Percentiles rank a stretch among this genome's conserved stretches.
phyloP scores from a whole-genome alignment of 192 early-diverging fungal species.

The Backusella liffmaniae region DNA sequence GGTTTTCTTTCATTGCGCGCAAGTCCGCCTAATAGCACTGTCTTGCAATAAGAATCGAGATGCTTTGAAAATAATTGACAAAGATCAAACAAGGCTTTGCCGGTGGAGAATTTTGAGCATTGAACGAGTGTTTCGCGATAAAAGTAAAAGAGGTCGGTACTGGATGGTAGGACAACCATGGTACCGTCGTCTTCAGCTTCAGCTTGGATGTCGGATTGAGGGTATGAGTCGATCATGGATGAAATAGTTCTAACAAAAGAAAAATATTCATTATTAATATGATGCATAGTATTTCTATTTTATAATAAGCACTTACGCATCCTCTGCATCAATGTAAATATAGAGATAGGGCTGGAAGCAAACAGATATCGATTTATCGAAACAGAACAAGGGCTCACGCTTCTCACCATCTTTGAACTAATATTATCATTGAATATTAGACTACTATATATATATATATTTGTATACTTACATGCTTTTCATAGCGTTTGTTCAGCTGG shows the following conservation, averaged over 20 bases:
- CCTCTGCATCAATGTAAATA: slow-evolving; percentile 87
- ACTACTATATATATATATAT: neutral
- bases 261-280: neutral
- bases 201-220: slow-evolving; percentile 36
- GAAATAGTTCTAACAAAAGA: slow-evolving; percentile 50
- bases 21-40: slow-evolving; percentile 68
- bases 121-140: slow-evolving; percentile 88
- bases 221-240: slow-evolving; percentile 59
- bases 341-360: slow-evolving; percentile 88
- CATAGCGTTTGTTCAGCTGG: slow-evolving; percentile 77
- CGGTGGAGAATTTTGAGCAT: slow-evolving; percentile 81
- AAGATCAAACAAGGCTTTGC: slow-evolving; percentile 86
- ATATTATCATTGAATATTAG: neutral
- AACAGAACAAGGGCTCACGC: slow-evolving; percentile 44
- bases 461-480: slow-evolving; percentile 41
- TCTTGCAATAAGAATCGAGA: slow-evolving; percentile 74
- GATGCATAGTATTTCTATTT: neutral
- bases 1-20: slow-evolving; percentile 69
- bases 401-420: slow-evolving; percentile 18
- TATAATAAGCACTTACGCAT: slow-evolving; percentile 47
- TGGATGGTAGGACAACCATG: slow-evolving; percentile 75
- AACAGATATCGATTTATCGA: slow-evolving; percentile 75
- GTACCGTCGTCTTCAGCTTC: slow-evolving; percentile 55
- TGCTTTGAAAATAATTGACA: slow-evolving; percentile 77
- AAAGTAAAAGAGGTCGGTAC: slow-evolving; percentile 88